phyloP scores from a whole-genome alignment of 2,329 filamentous ascomycete genomes.

The Paracorniculantispora psalliotae region DNA sequence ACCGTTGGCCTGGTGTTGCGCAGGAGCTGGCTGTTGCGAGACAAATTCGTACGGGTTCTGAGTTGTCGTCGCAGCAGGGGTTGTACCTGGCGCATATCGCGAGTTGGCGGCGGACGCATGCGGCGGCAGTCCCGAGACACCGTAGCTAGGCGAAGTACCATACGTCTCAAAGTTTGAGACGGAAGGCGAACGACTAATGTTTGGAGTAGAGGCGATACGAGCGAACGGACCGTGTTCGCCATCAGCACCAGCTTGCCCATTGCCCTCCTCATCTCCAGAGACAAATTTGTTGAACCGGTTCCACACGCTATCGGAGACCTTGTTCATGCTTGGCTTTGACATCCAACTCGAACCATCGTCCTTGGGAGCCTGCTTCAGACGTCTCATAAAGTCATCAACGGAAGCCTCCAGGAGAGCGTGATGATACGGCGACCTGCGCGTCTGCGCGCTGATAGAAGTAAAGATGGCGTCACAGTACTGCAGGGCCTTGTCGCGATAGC shows the following conservation, averaged over 20 bases:
- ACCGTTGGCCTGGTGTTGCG: slow-evolving; percentile 18
- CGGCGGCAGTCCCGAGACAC: slow-evolving; percentile 26
- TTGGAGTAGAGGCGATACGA: slow-evolving; percentile 69
- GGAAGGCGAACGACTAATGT: slow-evolving; percentile 69
- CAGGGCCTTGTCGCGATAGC: slow-evolving; percentile 75
- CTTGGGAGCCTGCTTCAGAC: slow-evolving; percentile 79
- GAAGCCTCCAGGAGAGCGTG: slow-evolving; percentile 67
- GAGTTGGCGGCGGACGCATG: slow-evolving; percentile 37
- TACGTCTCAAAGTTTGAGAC: slow-evolving; percentile 70
- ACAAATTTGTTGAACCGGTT: slow-evolving; percentile 96
- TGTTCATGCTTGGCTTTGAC: slow-evolving; percentile 90
- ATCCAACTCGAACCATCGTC: slow-evolving; percentile 85
- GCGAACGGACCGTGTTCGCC: slow-evolving; percentile 74
- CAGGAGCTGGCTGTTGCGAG: not conserved
- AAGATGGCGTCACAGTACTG: slow-evolving; percentile 87
- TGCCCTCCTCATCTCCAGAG: slow-evolving; percentile 79
- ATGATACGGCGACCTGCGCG: slow-evolving; percentile 81
- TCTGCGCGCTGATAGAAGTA: slow-evolving; percentile 70
- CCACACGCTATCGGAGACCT: slow-evolving; percentile 86
- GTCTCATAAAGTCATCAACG: slow-evolving; percentile 77
- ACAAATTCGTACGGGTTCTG: slow-evolving; percentile 22
- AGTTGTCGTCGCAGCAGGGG: slow-evolving; percentile 18
- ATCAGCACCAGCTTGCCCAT: slow-evolving; percentile 49
- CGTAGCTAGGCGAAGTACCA: slow-evolving; percentile 43
- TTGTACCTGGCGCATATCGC: slow-evolving; percentile 43